Evolutionary conservation across 2,329 filamentous ascomycete genomes (phyloP), one percentile per base, ranked within the genome.

Genomic region (Diaporthe amygdali): DNA sequence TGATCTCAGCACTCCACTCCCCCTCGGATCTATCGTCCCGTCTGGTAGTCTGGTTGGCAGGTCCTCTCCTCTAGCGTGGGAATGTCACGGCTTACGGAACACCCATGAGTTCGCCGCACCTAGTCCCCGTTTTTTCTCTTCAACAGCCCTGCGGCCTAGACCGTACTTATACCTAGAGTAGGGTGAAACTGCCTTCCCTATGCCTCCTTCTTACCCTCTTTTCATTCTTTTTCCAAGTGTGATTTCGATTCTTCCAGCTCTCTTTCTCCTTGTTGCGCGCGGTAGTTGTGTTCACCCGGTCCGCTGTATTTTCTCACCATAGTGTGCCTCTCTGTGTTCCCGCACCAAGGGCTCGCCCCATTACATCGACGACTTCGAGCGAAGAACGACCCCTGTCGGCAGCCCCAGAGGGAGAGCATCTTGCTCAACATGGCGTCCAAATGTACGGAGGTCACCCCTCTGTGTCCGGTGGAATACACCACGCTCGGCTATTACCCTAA

Each of bases 401-500:
- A 49, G 17, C 30, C 27, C 30, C 41, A 3, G 41, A 17, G 30
- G 15, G n/a, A 47, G 44, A 14, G 8, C 7, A 5, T 56, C 22
- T 14, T 30, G 39, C 2, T 25, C 66, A 56, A 76, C 69, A 76
- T 52, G 66, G 76, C 78, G 5, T 77, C 72, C 70, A 74, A 76
- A 22, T 86, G 84, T 74, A 80, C 75, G 7, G 76, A 81, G 20
- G 79, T 89, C 72, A 81, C 81, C 10, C 70, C 76, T 2, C 69
- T 75, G 47, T 90, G 88, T 73, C 87, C 87, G n/a, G 86, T 89
- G 74, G 71, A 80, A 49, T 81, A 79, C 37, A 89, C 88, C 3
- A 87, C 88, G 15, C 80, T 88, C 41, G 88, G 88, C 59, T 91
- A 91, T 79, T 83, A 84, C 41, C 89, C 89, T 8, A 89, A 87